Conservation (phyloP, 306 rosid species). For the Corylus heterophylla region DNA sequence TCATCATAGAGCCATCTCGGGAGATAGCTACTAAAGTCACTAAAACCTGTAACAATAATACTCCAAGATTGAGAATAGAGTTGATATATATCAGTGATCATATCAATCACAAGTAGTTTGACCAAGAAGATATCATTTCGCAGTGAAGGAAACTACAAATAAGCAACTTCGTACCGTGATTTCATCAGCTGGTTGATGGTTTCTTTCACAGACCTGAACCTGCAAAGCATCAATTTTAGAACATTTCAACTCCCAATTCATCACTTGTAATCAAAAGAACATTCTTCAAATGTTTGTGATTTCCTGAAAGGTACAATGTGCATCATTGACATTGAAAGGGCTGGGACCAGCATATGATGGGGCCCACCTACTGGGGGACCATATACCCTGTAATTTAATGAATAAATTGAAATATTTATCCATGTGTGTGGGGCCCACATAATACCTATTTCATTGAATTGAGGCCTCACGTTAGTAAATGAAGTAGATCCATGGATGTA, state of each 20-base stretch:
- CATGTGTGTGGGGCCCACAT: not conserved
- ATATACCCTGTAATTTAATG: not conserved
- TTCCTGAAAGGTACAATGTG: not conserved
- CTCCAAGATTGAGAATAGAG: no score
- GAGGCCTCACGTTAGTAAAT: not conserved
- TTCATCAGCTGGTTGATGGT: constrained; percentile 93
- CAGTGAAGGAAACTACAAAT: constrained; percentile 15
- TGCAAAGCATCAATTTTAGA: constrained; percentile 34
- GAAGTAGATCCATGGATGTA: not conserved
- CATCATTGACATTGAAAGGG: not conserved
- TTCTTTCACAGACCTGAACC: constrained; percentile 98
- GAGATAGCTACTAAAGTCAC: constrained; percentile 73
- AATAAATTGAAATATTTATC: not conserved
- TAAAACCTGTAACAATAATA: constrained; percentile 49
- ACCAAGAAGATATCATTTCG: constrained; percentile 5
- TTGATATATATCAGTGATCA: not conserved
- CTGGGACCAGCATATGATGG: not conserved
- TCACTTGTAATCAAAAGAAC: not conserved
- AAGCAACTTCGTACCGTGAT: constrained; percentile 58
- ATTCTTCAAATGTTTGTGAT: not conserved
- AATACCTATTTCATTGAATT: not conserved
- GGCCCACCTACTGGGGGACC: not conserved
- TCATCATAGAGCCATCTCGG: constrained; percentile 80
- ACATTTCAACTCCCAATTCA: constrained; percentile 1
- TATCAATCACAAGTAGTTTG: not conserved